Evolutionary conservation across 345 rosid species (phyloP).

Genomic region (Gossypium rotundifolium): DNA sequence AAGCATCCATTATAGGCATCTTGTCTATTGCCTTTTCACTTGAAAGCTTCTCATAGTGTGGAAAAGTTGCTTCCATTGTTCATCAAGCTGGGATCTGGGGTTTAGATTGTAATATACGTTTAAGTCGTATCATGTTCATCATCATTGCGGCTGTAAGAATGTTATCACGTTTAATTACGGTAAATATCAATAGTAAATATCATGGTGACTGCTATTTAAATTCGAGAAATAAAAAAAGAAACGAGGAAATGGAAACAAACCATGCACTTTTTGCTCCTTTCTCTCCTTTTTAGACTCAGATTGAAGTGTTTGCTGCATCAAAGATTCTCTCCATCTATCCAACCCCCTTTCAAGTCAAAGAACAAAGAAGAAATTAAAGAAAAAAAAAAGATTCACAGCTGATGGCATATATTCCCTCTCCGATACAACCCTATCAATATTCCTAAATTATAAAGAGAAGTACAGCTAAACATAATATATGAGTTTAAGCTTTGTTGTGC

Average conservation of each 20-base stretch:
- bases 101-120: background rate
- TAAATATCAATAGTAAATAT: too few relatives aligned
- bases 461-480: conserved; percentile 12
- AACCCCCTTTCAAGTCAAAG: conserved; percentile 43
- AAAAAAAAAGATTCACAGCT: conserved; percentile 34
- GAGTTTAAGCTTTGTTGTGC: conserved; percentile 11
- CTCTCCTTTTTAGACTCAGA: conserved; percentile 46
- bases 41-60: conserved; percentile 24
- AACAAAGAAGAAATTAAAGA: conserved; percentile 21
- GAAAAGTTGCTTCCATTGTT: conserved; percentile 42
- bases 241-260: conserved; percentile 57
- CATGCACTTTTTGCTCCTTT: conserved; percentile 57
- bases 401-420: conserved; percentile 73
- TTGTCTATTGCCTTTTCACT: background rate
- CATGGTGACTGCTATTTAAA: too few relatives aligned
- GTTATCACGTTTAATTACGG: background rate
- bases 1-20: conserved; percentile 22
- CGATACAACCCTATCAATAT: conserved; percentile 65
- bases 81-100: conserved; percentile 46
- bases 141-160: background rate
- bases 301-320: conserved; percentile 46
- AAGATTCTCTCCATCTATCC: conserved; percentile 36
- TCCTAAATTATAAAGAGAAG: conserved; percentile 45
- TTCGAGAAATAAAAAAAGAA: background rate
- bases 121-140: too few relatives aligned